These are phyloP conservation scores for Sarocladiaceae sp. DNA, from an alignment of 2,329 filamentous ascomycete species.

Conservation along the genomic window DNA sequence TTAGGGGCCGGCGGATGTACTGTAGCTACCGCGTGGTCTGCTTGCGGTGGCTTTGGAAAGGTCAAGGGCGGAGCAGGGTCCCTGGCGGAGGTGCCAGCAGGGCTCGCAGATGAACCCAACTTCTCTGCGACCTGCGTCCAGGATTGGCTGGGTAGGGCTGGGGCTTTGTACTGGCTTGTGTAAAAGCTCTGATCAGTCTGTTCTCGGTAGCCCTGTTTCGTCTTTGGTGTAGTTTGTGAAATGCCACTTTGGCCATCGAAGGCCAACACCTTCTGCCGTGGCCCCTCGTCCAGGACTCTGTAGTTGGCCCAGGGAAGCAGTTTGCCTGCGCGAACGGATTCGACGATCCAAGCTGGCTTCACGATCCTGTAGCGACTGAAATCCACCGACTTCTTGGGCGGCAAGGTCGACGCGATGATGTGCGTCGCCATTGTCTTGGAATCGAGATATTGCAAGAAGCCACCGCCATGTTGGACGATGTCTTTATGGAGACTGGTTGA, in stretches of 20 bases:
- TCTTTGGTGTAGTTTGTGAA: constrained; percentile 56
- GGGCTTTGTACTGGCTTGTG: constrained; percentile 56
- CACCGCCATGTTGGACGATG: constrained; percentile 88
- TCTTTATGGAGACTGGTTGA: constrained; percentile 63
- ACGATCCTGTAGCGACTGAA: constrained; percentile 85
- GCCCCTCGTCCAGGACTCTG: constrained; percentile 76
- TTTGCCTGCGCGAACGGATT: constrained; percentile 76
- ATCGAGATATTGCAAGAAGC: constrained; percentile 90
- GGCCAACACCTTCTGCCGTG: constrained; percentile 69
- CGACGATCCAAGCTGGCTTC: constrained; percentile 89
- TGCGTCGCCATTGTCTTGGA: constrained; percentile 93
- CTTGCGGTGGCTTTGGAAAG: too few species aligned
- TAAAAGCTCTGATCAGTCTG: constrained; percentile 83
- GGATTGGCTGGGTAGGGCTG: constrained; percentile 22
- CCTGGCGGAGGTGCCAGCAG: too few species aligned
- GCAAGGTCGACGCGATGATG: constrained; percentile 84
- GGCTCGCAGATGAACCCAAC: not conserved
- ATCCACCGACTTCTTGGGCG: constrained; percentile 88
- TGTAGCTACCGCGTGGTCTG: too few species aligned
- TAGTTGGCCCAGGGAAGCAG: constrained; percentile 83
- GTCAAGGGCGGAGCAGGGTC: too few species aligned
- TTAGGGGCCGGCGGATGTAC: too few species aligned
- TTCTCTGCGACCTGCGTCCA: constrained; percentile 23
- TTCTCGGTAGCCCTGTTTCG: constrained; percentile 63
- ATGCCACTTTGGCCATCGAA: constrained; percentile 56